Percentiles rank a stretch among this genome's conserved stretches.
Conservation (phyloP, 257 asterid genomes). For the Primulina huaijiensis region DNA sequence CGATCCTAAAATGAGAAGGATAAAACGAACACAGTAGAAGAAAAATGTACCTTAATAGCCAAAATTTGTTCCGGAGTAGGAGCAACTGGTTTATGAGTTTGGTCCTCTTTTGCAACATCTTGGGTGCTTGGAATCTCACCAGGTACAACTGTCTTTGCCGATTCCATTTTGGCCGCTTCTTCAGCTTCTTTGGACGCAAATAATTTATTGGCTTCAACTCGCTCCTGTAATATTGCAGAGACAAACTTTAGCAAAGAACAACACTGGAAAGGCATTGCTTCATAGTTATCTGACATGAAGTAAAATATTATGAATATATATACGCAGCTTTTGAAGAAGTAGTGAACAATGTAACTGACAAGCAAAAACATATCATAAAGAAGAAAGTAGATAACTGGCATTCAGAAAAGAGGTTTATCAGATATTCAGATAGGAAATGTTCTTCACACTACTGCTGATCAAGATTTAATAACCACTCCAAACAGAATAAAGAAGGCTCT, state of each 20-base stretch:
- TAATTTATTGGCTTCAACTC: slow-evolving; percentile 70
- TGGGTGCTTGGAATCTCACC: slow-evolving; percentile 56
- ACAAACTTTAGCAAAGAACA: slow-evolving; percentile 15
- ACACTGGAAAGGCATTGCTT: slow-evolving; percentile 3
- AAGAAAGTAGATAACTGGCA: neutral
- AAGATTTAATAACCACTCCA: too few species aligned
- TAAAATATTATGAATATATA: neutral
- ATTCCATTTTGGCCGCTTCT: slow-evolving; percentile 78
- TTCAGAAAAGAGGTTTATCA: neutral
- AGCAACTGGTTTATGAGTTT: slow-evolving; percentile 63
- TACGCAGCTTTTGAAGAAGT: neutral
- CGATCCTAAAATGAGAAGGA: slow-evolving; percentile 11
- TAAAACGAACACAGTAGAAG: slow-evolving; percentile 20
- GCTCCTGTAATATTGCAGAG: slow-evolving; percentile 59
- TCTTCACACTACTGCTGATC: neutral
- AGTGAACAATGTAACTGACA: neutral
- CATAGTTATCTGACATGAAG: slow-evolving; percentile 5
- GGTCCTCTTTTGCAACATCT: slow-evolving; percentile 65
- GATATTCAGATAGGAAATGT: neutral
- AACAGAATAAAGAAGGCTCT: neutral
- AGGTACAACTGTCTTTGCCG: slow-evolving; percentile 75
- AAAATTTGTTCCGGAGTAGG: slow-evolving; percentile 95
- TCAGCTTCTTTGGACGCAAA: slow-evolving; percentile 94
- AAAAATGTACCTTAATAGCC: slow-evolving; percentile 74
- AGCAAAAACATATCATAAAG: neutral